phyloP scores from a whole-genome alignment of 208 protist genomes.

The Angomonas desouzai region DNA sequence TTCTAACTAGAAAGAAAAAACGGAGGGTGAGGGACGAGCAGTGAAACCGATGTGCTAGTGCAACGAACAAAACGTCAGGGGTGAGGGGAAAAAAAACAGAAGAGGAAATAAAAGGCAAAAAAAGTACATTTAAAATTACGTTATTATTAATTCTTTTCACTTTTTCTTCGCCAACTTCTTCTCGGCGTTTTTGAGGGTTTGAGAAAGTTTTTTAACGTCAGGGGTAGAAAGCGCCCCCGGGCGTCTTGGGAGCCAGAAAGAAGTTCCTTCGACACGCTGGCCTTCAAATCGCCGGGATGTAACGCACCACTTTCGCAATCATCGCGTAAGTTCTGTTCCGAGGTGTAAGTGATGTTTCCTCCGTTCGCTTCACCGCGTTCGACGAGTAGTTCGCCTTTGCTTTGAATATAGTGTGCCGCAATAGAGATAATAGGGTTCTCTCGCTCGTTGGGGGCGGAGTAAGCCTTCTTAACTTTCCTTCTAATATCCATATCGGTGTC shows the following conservation, averaged over 20 bases:
- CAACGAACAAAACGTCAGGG: too few species aligned
- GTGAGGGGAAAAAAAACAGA: too few species aligned
- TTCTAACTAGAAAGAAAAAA: too few species aligned
- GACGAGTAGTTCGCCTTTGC: slow-evolving; percentile 27
- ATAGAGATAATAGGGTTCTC: slow-evolving; percentile 92
- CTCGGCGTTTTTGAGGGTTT: slow-evolving; percentile 60
- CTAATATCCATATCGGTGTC: slow-evolving; percentile 93
- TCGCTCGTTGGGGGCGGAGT: slow-evolving; percentile 83
- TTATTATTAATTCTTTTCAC: slow-evolving; percentile 18
- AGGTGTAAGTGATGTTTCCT: slow-evolving; percentile 48
- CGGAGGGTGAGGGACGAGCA: too few species aligned
- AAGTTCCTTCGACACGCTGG: slow-evolving; percentile 66
- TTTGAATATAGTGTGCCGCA: slow-evolving; percentile 53
- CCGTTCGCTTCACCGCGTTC: slow-evolving; percentile 65
- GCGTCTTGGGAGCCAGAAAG: slow-evolving; percentile 27
- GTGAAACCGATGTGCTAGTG: too few species aligned
- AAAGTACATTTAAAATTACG: background rate
- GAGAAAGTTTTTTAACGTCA: slow-evolving; percentile 64
- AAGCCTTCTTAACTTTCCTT: slow-evolving; percentile 96
- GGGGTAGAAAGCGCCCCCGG: slow-evolving; percentile 41
- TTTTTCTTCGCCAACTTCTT: slow-evolving; percentile 81
- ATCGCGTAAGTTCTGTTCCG: slow-evolving; percentile 26
- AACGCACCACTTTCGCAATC: slow-evolving; percentile 70
- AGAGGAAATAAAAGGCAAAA: too few species aligned
- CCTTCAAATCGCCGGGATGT: slow-evolving; percentile 92